A percentile compares a stretch with the other conserved stretches of the same genome.
These are phyloP conservation scores for Leccinum rimulosum DNA, from an alignment of 768 basidiomycete species.

Conservation along the genomic window DNA sequence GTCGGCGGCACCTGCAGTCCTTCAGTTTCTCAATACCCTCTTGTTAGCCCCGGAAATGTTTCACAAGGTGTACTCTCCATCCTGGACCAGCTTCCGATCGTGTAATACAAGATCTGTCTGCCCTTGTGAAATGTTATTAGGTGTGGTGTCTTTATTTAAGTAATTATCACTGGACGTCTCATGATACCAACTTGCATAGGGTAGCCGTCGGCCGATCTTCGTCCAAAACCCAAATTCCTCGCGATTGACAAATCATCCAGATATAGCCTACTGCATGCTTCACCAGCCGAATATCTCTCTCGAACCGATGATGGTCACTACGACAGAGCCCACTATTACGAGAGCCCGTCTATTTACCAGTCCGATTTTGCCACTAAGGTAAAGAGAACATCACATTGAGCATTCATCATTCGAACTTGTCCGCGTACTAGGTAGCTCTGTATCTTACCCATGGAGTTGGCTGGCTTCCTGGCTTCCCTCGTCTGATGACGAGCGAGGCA, in stretches of 20 bases:
- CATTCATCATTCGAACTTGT: neutral
- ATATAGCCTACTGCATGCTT: constrained; percentile 73
- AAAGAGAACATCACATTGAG: constrained; percentile 1
- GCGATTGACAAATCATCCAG: constrained; percentile 34
- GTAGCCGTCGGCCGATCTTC: constrained; percentile 35
- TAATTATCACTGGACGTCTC: neutral
- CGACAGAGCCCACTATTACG: constrained; percentile 68
- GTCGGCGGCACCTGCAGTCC: constrained; percentile 10
- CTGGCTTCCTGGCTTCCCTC: constrained; percentile 76
- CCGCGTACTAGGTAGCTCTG: constrained; percentile 62
- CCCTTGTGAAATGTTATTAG: constrained; percentile 45
- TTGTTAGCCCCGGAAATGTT: constrained; percentile 72
- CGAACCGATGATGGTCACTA: constrained; percentile 54
- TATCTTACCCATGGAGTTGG: constrained; percentile 87
- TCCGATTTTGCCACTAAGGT: constrained; percentile 78
- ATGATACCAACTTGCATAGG: constrained; percentile 55
- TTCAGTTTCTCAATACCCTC: neutral
- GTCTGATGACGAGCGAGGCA: constrained; percentile 70
- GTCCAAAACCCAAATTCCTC: neutral
- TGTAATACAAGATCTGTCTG: constrained; percentile 55
- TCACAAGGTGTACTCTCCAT: constrained; percentile 74
- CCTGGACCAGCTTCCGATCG: constrained; percentile 65
- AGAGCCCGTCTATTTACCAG: constrained; percentile 59
- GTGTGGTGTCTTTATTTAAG: constrained; percentile 36
- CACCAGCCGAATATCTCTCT: constrained; percentile 66